Base-by-base conservation (phyloP, 106 monocot genomes). In the Agapanthus africanus region DNA sequence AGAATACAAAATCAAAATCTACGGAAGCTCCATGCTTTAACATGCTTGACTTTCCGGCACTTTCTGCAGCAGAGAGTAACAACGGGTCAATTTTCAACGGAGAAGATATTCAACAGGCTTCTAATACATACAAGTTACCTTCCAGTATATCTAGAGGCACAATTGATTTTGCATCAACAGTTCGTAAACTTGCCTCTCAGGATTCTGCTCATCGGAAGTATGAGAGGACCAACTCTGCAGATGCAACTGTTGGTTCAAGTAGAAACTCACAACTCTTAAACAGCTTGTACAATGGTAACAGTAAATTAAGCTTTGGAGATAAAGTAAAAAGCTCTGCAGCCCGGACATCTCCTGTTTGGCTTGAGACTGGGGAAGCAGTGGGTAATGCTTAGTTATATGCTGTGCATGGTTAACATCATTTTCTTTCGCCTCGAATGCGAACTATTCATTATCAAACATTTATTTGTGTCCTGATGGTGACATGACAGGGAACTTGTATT, bases 331-430 rank as follows among this genome's bases (percentile, higher is more conserved):
- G 67, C 68, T 23, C 67, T 30, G 47, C 63, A 67, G n/a, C n/a
- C n/a, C 66, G 54, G 51, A 41, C 70, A 27, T 49, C 76, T 66
- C 70, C 81, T 26, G 26, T 74, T 67, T 81, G 81, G 84, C 81
- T 81, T 44, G 84, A 84, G 19, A 88, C 88, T 59, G 84, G 84
- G 38, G 88, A 84, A 42, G 70, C 88, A 76, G 88, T 84, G 57
- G 88, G 84, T 88, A 88, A 78, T 81, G n/a, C n/a, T n/a, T n/a
- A n/a, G n/a, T n/a, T n/a, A n/a, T n/a, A n/a, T n/a, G n/a, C n/a
- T n/a, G n/a, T n/a, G n/a, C n/a, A n/a, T n/a, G n/a, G n/a, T n/a
- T n/a, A n/a, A n/a, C n/a, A n/a, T n/a, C n/a, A n/a, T n/a, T n/a
- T n/a, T n/a, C n/a, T n/a, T n/a, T n/a, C n/a, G n/a, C n/a, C n/a